Conservation (phyloP, 2,329 filamentous ascomycete genomes). For the Penicillium janthinellum region DNA sequence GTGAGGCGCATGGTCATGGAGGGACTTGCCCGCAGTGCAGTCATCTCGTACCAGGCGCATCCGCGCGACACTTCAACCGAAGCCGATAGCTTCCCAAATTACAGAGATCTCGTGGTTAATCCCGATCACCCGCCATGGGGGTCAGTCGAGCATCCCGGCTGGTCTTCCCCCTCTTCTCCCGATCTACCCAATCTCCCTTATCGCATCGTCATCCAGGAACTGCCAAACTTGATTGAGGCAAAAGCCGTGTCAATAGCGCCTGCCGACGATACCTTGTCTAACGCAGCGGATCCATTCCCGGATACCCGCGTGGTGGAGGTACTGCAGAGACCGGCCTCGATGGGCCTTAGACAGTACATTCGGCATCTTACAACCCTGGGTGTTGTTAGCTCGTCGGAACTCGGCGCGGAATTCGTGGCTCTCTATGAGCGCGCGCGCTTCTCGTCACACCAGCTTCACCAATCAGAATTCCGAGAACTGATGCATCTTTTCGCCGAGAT, state of each 20-base stretch:
- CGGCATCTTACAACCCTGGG: conserved; percentile 67
- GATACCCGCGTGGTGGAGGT: conserved; percentile 70
- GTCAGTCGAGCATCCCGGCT: conserved; percentile 80
- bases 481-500: conserved; percentile 86
- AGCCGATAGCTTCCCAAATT: conserved; percentile 29
- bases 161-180: conserved; percentile 75
- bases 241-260: conserved; percentile 87
- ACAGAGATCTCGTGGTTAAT: conserved; percentile 36
- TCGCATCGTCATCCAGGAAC: conserved; percentile 74
- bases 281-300: conserved; percentile 51
- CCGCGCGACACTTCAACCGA: conserved; percentile 63
- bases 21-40: conserved; percentile 73
- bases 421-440: conserved; percentile 86
- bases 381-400: conserved; percentile 58
- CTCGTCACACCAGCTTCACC: conserved; percentile 68
- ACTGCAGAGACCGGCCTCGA: conserved; percentile 68
- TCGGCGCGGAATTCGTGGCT: conserved; percentile 64
- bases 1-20: conserved; percentile 76
- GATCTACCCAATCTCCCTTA: conserved; percentile 84
- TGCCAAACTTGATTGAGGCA: conserved; percentile 88
- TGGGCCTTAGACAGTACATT: conserved; percentile 80
- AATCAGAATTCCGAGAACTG: conserved; percentile 70
- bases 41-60: conserved; percentile 75
- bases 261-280: conserved; percentile 49
- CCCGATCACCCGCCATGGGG: conserved; percentile 69